Evolutionary conservation across 1,284 basidiomycete species (phyloP), one percentile per base, ranked within the genome.

Genomic region (Cryptococcus wingfieldii): DNA sequence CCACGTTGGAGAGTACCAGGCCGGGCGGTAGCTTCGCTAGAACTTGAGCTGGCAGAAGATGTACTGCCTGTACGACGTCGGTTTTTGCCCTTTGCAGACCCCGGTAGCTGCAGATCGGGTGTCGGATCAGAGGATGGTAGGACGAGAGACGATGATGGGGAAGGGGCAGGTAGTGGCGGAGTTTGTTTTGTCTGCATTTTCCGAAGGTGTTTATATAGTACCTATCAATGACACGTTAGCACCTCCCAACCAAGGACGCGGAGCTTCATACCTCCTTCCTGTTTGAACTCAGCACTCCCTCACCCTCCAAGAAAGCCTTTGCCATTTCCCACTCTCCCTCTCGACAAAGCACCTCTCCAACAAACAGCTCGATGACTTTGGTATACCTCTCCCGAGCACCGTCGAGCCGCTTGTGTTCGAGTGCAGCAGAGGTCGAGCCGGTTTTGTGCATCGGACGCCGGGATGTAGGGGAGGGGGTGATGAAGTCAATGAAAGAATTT

Each of bases 251-350:
- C 27, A 41, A 18, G 23, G 45, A 46, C 16, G 25, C 10, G 45
- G 23, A 16, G 12, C 18, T 46, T 4, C 69, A 58, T 53, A 72
- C 72, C 62, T 75, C 73, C 61, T 75, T 75, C 47, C 70, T 66
- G 62, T 72, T 74, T 6, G 67, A 67, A 16, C 63, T 58, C 66
- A 75, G 63, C 14, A 75, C 60, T 41, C 55, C 60, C 27, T 75
- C 73, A 27, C 71, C 70, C 43, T 74, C 72, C 47, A 75, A 56
- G 23, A 75, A 64, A 4, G 65, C 70, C 28, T 70, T 58, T 1
- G 72, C 73, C 73, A 75, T 75, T 57, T 74, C 73, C 63, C 64
- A 75, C 55, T 75, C 73, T 18, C 69, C 71, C 58, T 74, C 72
- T 44, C 68, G 61, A 10, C 57, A 62, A 44, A 75, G 56, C 0